Evolutionary conservation across 208 protist species (phyloP).

Genomic region (Tetramitus jugosus): DNA sequence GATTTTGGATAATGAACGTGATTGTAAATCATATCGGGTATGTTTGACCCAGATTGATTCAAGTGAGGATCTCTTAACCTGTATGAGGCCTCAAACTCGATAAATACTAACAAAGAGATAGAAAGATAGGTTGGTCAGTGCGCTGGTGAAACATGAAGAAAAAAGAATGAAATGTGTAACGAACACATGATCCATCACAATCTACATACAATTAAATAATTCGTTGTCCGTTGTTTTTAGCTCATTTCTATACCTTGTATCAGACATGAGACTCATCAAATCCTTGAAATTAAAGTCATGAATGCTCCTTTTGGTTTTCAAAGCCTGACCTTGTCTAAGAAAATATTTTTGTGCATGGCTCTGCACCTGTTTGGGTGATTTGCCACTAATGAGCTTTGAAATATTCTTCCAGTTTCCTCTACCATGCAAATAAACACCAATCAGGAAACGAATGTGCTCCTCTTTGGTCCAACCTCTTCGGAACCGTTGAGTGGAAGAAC

Average conservation of each 20-base stretch:
- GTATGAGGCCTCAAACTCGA: too few relatives aligned
- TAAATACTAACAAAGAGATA: too few relatives aligned
- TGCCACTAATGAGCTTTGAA: neutral
- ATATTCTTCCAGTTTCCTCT: constrained; percentile 25
- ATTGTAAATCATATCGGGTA: too few relatives aligned
- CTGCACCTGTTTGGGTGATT: constrained; percentile 20
- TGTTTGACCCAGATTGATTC: too few relatives aligned
- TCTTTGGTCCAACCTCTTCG: constrained; percentile 20
- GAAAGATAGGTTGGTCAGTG: too few relatives aligned
- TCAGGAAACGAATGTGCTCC: constrained; percentile 15
- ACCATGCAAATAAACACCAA: constrained; percentile 14
- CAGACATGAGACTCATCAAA: neutral
- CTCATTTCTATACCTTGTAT: neutral
- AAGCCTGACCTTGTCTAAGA: constrained; percentile 16
- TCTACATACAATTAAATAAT: neutral
- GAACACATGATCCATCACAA: too few relatives aligned
- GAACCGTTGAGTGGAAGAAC: neutral
- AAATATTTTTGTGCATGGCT: constrained; percentile 27
- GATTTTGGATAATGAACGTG: too few relatives aligned
- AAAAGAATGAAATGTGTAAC: too few relatives aligned
- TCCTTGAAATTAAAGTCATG: constrained; percentile 21
- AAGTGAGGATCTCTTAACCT: too few relatives aligned
- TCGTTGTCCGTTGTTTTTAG: neutral
- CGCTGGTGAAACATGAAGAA: too few relatives aligned
- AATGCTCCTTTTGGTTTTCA: constrained; percentile 6